Evolutionary conservation across 768 basidiomycete genomes (phyloP).

Genomic region (Rhizopogon roseolus): DNA sequence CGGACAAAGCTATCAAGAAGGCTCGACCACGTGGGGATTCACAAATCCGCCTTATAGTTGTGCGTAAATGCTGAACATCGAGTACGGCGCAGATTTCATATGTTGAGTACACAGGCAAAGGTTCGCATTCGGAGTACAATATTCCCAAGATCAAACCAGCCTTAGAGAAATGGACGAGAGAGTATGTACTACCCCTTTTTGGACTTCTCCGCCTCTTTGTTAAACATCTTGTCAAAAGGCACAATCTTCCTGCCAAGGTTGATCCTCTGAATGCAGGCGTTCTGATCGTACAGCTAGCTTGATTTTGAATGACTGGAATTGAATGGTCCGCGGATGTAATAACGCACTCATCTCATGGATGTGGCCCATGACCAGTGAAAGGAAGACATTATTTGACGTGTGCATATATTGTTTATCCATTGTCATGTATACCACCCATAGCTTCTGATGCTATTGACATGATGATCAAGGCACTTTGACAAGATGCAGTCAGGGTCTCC

Average conservation of each 20-base stretch:
- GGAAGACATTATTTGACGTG: no score
- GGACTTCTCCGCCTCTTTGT: not conserved
- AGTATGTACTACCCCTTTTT: constrained; percentile 37
- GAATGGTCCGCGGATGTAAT: not conserved
- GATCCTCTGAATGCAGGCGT: constrained; percentile 81
- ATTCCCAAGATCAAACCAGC: constrained; percentile 84
- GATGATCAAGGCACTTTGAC: no score
- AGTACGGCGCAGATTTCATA: not conserved
- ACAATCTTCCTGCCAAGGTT: constrained; percentile 62
- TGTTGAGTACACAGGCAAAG: constrained; percentile 50
- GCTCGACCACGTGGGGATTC: constrained; percentile 60
- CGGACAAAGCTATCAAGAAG: constrained; percentile 62
- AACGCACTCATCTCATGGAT: no score
- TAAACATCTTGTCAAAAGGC: constrained; percentile 35
- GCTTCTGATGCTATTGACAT: no score
- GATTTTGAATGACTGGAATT: not conserved
- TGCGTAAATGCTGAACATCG: constrained; percentile 28
- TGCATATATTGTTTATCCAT: no score
- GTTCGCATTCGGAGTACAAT: constrained; percentile 67
- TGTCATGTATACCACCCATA: no score
- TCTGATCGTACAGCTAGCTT: constrained; percentile 50
- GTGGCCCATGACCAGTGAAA: no score
- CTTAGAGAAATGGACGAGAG: constrained; percentile 77
- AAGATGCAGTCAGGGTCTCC: no score
- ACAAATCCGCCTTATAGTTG: constrained; percentile 82